Base-by-base conservation (phyloP, 495 filamentous ascomycete species). In the Penicillium canescens region DNA sequence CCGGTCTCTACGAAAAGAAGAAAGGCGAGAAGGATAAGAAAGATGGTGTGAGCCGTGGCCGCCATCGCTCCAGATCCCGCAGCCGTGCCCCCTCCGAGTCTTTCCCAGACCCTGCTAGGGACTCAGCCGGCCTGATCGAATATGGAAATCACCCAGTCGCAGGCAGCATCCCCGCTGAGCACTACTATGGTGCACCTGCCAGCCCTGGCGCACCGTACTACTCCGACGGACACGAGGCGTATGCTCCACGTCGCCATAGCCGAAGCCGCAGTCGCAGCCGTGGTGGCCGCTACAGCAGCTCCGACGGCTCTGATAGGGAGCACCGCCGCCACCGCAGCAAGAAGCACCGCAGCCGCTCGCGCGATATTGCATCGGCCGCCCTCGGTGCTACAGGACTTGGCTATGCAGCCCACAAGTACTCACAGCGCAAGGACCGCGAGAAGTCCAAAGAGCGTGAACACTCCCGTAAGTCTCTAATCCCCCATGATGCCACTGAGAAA, bases 1-100 rank as follows among this genome's bases (percentile, higher is more conserved):
- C 88, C 59, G 90, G 89, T 37, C 64, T 96, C 12, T 96, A 92
- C 65, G 90, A 96, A 72, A 86, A 79, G 55, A 79, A 82, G 24
- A 86, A 90, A 68, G 83, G 81, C 56, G 83, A 88, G 60, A 82
- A 88, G 54, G 80, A 80, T 46, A 77, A 81, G 52, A 74, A 77
- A 72, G 70, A 76, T 61, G 67, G 57, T 1, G 54, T 61, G 35
- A 61, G 76, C 68, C 69, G 75, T 69, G 78, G 76, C 42, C 66
- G 70, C 46, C 75, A 75, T 31, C 77, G 79, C 48, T 85, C 82
- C 7, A 69, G 78, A 52, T 81, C 78, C 33, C 76, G 75, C 61
- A 85, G 83, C 67, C 77, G 81, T 60, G 77, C 78, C 46, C 65
- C 72, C 40, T 76, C 78, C 33, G 75, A 77, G 60, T 75, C 69